phyloP scores from a whole-genome alignment of 2,329 filamentous ascomycete species.

The Talaromyces sp. region DNA sequence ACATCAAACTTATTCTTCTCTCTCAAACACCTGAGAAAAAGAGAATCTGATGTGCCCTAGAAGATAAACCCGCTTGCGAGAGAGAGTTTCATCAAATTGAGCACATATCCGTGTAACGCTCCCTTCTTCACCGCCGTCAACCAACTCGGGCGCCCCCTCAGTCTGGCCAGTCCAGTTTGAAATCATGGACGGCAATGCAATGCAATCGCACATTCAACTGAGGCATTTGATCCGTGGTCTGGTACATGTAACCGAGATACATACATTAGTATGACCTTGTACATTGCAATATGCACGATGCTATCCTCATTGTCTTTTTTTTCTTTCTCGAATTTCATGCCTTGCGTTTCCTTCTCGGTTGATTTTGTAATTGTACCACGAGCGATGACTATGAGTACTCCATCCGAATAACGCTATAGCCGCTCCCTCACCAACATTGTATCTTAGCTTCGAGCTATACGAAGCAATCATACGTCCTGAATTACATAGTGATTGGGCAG shows the following conservation, averaged over 20 bases:
- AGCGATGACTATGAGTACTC: not conserved
- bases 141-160: constrained; percentile 1
- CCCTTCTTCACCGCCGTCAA: constrained; percentile 3
- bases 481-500: not conserved
- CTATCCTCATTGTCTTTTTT: not conserved
- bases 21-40: not conserved
- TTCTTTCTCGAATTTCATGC: not conserved
- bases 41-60: not conserved
- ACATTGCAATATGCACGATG: constrained; percentile 2
- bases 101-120: not conserved
- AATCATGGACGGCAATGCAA: constrained; percentile 7
- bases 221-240: not conserved
- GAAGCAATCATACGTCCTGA: not conserved
- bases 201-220: not conserved
- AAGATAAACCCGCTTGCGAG: not conserved
- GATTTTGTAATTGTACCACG: not conserved
- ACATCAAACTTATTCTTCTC: too few relatives aligned
- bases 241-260: not conserved
- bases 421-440: not conserved
- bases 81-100: not conserved
- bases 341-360: not conserved
- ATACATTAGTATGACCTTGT: not conserved
- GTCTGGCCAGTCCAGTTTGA: constrained; percentile 13
- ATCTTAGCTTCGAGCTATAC: not conserved
- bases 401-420: not conserved